Evolutionary conservation across 169 alveolate genomes (phyloP).

Genomic region (Eimeria sp.): DNA sequence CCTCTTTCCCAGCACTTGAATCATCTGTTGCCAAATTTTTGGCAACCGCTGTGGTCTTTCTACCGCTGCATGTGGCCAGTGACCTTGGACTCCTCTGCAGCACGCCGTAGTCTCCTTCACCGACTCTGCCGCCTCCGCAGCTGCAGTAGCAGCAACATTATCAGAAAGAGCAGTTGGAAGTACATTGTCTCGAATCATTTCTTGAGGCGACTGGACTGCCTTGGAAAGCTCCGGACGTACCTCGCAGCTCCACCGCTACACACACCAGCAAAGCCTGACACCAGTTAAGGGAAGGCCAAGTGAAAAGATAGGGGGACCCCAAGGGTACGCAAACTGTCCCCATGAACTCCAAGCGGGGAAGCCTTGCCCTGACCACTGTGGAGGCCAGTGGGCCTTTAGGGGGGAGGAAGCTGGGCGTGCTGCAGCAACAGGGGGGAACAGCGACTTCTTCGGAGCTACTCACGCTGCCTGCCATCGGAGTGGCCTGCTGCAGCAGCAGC

Average conservation of each 20-base stretch:
- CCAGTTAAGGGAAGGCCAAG: not conserved
- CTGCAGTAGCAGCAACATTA: not conserved
- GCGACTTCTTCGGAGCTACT: conserved; percentile 50
- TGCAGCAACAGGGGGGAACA: conserved; percentile 11
- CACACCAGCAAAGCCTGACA: conserved; percentile 10
- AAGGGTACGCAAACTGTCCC: not conserved
- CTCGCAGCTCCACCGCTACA: not conserved
- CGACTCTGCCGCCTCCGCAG: not conserved
- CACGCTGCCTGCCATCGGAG: conserved; percentile 15
- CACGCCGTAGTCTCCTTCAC: not conserved
- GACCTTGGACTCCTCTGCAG: not conserved
- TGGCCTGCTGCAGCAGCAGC: conserved; percentile 49
- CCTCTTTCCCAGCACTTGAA: not conserved
- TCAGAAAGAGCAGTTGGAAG: not conserved
- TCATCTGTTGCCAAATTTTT: not conserved
- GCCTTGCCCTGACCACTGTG: conserved; percentile 32
- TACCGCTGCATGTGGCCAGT: conserved; percentile 13
- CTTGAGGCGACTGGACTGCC: not conserved
- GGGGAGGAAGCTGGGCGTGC: conserved; percentile 25
- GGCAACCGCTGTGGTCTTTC: not conserved
- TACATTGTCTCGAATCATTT: not conserved
- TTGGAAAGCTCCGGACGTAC: not conserved
- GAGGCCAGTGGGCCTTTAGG: conserved; percentile 6
- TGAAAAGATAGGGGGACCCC: not conserved
- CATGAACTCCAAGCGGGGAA: conserved; percentile 8